Percentiles rank a stretch among this genome's conserved stretches.
Evolutionary conservation across 371 early-diverging fungal species (phyloP).

Genomic region (Rhizomucor pusillus): DNA sequence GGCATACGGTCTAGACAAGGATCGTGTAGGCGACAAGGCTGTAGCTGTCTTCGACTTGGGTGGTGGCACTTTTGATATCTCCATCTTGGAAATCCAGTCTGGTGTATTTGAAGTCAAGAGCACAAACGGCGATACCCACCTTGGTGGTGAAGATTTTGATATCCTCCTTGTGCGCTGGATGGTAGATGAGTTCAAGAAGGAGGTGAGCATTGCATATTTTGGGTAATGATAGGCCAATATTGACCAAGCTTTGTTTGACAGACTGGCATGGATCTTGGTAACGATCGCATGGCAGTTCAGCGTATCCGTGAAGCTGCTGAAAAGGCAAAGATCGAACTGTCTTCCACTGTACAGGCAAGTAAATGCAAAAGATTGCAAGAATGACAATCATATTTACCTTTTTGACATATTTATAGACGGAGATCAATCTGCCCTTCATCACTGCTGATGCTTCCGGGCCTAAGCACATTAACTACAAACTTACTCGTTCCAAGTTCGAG

Average conservation of each 20-base stretch:
- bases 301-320: slow-evolving; percentile 97
- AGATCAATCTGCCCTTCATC: slow-evolving; percentile 96
- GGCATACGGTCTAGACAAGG: slow-evolving; percentile 97
- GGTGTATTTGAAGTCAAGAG: slow-evolving; percentile 99
- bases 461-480: slow-evolving; percentile 92
- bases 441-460: slow-evolving; percentile 93
- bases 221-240: slow-evolving; percentile 91
- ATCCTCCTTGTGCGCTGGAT: slow-evolving; percentile 80
- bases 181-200: slow-evolving; percentile 86
- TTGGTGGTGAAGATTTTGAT: slow-evolving; percentile 99
- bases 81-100: slow-evolving; percentile 95
- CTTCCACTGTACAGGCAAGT: slow-evolving; percentile 88
- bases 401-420: too few relatives aligned
- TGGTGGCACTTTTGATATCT: slow-evolving; percentile 99
- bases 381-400: too few relatives aligned
- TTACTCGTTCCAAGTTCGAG: slow-evolving; percentile 94
- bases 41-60: slow-evolving; percentile 99
- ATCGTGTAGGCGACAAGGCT: slow-evolving; percentile 76
- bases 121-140: slow-evolving; percentile 95
- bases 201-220: slow-evolving; percentile 78
- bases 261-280: slow-evolving; percentile 66
- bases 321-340: slow-evolving; percentile 98
- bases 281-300: slow-evolving; percentile 90
- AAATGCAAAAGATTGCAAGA: too few relatives aligned
- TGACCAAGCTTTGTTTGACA: slow-evolving; percentile 83